Evolutionary conservation across 2,329 filamentous ascomycete genomes (phyloP).

Genomic region (Gliomastix tumulicola): DNA sequence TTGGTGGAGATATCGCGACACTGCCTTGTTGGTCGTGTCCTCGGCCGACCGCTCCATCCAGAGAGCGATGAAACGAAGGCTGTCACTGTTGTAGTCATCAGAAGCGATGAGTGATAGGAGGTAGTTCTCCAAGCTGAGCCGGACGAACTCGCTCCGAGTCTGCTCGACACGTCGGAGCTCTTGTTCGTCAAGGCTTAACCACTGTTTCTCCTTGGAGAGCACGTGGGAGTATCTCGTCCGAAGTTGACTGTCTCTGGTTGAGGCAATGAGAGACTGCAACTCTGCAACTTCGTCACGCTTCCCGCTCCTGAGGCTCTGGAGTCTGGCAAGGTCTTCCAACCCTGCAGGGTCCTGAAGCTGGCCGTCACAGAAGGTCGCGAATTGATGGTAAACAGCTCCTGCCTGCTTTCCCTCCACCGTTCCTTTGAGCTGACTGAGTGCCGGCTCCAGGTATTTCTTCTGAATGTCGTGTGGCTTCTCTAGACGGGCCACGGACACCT

Average conservation of each 20-base stretch:
- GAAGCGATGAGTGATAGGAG: constrained; percentile 77
- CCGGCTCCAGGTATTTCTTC: constrained; percentile 75
- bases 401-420: constrained; percentile 63
- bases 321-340: constrained; percentile 74
- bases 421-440: constrained; percentile 72
- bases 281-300: constrained; percentile 77
- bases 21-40: constrained; percentile 68
- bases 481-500: constrained; percentile 81
- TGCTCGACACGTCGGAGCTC: constrained; percentile 75
- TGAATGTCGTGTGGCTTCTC: constrained; percentile 91
- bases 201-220: constrained; percentile 69
- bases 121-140: constrained; percentile 88
- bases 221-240: constrained; percentile 52
- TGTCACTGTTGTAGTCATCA: constrained; percentile 83
- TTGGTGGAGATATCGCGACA: constrained; percentile 58
- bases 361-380: constrained; percentile 90
- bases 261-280: constrained; percentile 53
- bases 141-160: constrained; percentile 75
- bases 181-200: constrained; percentile 83
- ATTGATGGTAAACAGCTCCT: constrained; percentile 87
- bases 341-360: constrained; percentile 84
- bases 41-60: constrained; percentile 88
- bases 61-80: constrained; percentile 83
- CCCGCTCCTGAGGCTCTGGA: constrained; percentile 70
- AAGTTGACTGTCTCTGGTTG: constrained; percentile 42